phyloP scores from a whole-genome alignment of 2,329 filamentous ascomycete species.

The Fusarium ambrosium region DNA sequence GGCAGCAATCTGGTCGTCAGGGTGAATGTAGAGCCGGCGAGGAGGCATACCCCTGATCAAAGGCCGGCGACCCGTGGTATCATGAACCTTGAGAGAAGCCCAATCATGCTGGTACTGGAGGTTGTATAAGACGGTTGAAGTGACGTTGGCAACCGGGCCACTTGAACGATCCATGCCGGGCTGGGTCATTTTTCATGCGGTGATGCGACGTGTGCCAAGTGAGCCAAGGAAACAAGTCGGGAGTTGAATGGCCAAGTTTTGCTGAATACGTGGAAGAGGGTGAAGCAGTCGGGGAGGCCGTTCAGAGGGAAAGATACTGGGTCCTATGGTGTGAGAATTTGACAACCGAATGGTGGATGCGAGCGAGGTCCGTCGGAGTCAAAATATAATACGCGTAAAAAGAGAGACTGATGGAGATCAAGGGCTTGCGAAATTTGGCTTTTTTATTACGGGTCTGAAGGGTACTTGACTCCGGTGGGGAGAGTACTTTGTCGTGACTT shows the following conservation, averaged over 20 bases:
- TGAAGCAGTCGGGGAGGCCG: conserved; percentile 3
- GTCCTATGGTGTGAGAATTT: not conserved
- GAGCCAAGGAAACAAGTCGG: not conserved
- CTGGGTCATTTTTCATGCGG: conserved; percentile 4
- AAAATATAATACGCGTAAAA: conserved; percentile 5
- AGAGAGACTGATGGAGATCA: conserved; percentile 18
- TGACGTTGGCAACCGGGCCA: conserved; percentile 44
- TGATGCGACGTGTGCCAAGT: conserved; percentile 16
- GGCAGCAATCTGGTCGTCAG: conserved; percentile 83
- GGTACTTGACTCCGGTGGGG: conserved; percentile 11
- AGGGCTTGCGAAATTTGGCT: conserved; percentile 25
- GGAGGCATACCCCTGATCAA: conserved; percentile 81
- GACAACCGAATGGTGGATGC: not conserved
- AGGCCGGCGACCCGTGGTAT: conserved; percentile 63
- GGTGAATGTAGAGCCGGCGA: conserved; percentile 80
- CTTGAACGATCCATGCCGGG: conserved; percentile 30
- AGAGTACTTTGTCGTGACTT: not conserved
- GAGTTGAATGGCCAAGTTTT: not conserved
- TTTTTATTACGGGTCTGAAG: conserved; percentile 27
- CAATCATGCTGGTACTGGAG: conserved; percentile 83
- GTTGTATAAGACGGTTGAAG: conserved; percentile 73
- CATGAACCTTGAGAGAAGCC: conserved; percentile 71
- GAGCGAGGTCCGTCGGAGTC: conserved; percentile 1
- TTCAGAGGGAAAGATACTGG: not conserved
- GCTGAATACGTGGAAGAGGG: conserved; percentile 10